Evolutionary conservation across 257 asterid genomes (phyloP).

Genomic region (Fraxinus anomala): DNA sequence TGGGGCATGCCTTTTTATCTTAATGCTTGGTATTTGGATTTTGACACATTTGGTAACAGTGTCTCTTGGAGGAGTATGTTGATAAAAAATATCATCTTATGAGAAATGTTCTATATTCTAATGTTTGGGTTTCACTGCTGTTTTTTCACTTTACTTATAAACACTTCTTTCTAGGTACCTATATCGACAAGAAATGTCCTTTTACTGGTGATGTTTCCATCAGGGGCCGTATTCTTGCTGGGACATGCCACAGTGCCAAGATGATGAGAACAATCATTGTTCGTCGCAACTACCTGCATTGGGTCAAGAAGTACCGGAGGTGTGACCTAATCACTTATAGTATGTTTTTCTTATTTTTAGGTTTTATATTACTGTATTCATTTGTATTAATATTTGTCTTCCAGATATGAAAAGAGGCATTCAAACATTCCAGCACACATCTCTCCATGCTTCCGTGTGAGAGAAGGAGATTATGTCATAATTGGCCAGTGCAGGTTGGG

Average conservation of each 20-base stretch:
- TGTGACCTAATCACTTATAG: background rate
- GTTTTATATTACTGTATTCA: background rate
- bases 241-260: conserved; percentile 92
- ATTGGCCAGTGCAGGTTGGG: conserved; percentile 87
- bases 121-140: too few species aligned
- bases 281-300: conserved; percentile 71
- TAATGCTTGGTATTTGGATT: background rate
- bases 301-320: conserved; percentile 83
- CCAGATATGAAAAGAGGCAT: conserved; percentile 82
- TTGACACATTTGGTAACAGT: background rate
- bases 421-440: conserved; percentile 81
- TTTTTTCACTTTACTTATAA: background rate
- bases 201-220: conserved; percentile 79
- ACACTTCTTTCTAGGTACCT: conserved; percentile 47
- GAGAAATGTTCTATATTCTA: background rate
- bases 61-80: background rate
- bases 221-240: conserved; percentile 81
- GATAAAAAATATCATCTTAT: background rate
- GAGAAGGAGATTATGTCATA: conserved; percentile 76
- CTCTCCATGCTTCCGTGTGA: conserved; percentile 89
- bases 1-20: background rate
- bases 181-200: conserved; percentile 85
- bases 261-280: conserved; percentile 77
- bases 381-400: background rate
- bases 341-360: background rate